Base-by-base conservation (phyloP, 2,329 filamentous ascomycete genomes). In the Xylariomycetidae sp. region DNA sequence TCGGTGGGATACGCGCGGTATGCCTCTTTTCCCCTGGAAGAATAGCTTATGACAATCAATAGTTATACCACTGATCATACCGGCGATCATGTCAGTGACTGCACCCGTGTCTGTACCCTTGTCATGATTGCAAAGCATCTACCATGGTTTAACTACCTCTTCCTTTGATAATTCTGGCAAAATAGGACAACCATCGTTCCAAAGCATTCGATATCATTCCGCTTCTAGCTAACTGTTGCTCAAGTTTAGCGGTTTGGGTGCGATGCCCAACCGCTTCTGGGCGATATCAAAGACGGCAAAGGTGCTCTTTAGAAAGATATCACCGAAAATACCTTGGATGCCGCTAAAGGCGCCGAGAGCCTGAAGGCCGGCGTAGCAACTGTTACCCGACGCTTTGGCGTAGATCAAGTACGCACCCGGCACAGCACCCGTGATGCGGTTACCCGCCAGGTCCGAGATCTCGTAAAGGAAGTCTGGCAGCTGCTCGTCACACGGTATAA, bases 321-420 rank as follows among this genome's bases (percentile, higher is more conserved):
- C 84, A 8, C 86, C 86, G 35, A 89, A 74, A 51, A 93, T 86
- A 35, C 70, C 76, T 12, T 68, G 65, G 29, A 79, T 56, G 42
- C 80, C 68, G 2, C 54, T 50, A 31, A 65, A 47, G 16, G 50
- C 52, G 12, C 58, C 59, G 26, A 65, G 58, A 20, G 62, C 68
- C 66, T 92, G 86, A 42, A 93, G 72, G 30, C 85, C 86, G 35
- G 85, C 85, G 56, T 76, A 89, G 68, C 86, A 92, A 35, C 56
- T 67, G 18, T 67, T 67, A 3, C 60, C 61, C 9, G 68, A 65
- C 12, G 67, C 59, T 10, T 67, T 57, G 16, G 74, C 64, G 47
- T 76, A 81, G 40, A 72, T 69, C 40, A 82, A 59, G 37, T 74
- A 67, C 2, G 54, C 53, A 1, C 76, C 76, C 0, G 74, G 67